phyloP scores from a whole-genome alignment of 345 rosid species.

The Citrus glauca region DNA sequence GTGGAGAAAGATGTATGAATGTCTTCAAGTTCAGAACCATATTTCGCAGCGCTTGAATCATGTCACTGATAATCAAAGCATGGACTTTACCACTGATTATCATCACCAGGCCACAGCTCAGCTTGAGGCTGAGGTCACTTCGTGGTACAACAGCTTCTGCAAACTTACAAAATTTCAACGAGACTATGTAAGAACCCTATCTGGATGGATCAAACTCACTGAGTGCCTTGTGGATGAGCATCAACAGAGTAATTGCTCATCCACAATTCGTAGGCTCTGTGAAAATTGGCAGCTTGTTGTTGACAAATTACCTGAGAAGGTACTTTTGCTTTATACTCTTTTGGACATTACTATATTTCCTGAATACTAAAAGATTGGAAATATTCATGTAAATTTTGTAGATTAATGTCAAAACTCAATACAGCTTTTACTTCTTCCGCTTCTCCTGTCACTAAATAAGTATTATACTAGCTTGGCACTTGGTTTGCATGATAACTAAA shows the following conservation, averaged over 20 bases:
- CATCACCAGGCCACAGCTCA: constrained; percentile 74
- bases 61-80: constrained; percentile 39
- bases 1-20: constrained; percentile 80
- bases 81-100: constrained; percentile 57
- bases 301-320: constrained; percentile 77
- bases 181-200: constrained; percentile 66
- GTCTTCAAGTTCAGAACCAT: constrained; percentile 71
- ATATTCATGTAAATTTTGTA: neutral
- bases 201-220: constrained; percentile 62
- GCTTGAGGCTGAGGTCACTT: constrained; percentile 67
- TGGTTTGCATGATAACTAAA: constrained; percentile 2
- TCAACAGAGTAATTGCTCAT: constrained; percentile 41
- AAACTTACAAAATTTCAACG: constrained; percentile 54
- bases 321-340: constrained; percentile 14
- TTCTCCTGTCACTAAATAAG: neutral
- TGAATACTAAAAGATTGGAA: neutral
- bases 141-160: constrained; percentile 81
- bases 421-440: neutral
- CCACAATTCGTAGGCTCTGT: constrained; percentile 56
- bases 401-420: neutral
- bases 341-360: neutral
- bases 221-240: constrained; percentile 46
- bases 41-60: constrained; percentile 68
- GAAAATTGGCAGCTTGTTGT: constrained; percentile 59
- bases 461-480: neutral